Conservation (phyloP, 1,139 yeast species). For the Taphrina wiesneri region DNA sequence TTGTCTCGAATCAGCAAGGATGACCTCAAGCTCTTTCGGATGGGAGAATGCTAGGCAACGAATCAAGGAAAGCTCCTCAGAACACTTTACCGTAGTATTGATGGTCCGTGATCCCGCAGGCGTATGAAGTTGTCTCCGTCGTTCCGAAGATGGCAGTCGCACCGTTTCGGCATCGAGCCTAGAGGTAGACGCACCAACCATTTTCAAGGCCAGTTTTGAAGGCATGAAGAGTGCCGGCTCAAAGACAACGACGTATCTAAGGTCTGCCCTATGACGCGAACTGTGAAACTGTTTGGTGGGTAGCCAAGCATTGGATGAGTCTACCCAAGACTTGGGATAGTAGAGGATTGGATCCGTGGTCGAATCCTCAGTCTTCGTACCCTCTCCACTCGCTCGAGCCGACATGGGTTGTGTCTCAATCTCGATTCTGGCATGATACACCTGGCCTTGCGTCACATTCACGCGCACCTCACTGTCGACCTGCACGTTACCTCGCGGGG, state of each 20-base stretch:
- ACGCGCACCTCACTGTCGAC: neutral
- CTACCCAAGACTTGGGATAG: constrained; percentile 11
- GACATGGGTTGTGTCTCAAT: constrained; percentile 13
- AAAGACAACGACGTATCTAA: constrained; percentile 15
- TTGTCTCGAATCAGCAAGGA: neutral
- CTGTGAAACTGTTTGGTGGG: constrained; percentile 2
- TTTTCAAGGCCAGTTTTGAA: neutral
- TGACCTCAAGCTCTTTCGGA: constrained; percentile 13
- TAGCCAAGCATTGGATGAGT: constrained; percentile 8
- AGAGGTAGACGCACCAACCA: neutral
- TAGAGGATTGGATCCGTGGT: constrained; percentile 1
- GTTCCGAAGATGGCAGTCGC: neutral
- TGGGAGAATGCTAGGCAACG: constrained; percentile 6
- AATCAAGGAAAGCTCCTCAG: neutral
- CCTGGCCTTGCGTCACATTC: neutral
- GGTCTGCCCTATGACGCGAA: neutral
- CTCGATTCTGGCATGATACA: constrained; percentile 6
- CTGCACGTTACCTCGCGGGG: neutral
- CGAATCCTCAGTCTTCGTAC: neutral
- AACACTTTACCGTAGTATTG: neutral
- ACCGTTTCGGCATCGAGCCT: neutral
- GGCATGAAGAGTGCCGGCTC: constrained; percentile 25
- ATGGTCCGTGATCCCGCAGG: neutral
- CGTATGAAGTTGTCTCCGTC: neutral
- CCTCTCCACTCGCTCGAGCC: neutral